Conservation (phyloP, 257 asterid genomes). For the Solanum sitiens region DNA sequence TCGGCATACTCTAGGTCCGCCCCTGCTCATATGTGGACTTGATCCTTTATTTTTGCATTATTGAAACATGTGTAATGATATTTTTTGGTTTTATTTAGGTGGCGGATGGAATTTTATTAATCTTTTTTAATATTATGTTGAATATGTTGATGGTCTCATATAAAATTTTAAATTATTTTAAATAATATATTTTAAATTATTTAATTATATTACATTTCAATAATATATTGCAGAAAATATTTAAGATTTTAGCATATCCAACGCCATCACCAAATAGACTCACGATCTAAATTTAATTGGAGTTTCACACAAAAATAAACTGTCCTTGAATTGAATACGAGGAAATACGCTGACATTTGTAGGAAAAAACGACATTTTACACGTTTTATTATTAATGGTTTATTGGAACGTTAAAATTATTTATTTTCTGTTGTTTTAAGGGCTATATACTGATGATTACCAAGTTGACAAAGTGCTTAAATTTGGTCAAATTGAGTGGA, state of each 20-base stretch:
- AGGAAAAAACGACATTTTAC: background rate
- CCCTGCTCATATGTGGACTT: background rate
- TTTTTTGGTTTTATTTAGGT: too few species aligned
- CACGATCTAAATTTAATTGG: too few species aligned
- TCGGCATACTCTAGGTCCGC: too few species aligned
- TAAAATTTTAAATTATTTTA: background rate
- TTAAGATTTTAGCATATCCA: background rate
- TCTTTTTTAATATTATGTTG: too few species aligned
- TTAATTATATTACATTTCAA: background rate
- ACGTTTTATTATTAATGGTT: background rate
- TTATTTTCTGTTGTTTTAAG: background rate
- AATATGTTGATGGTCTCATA: background rate
- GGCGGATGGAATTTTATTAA: too few species aligned
- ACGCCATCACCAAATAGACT: too few species aligned
- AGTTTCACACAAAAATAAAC: background rate
- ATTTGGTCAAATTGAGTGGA: background rate
- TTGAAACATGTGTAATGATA: background rate
- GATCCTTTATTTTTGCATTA: background rate
- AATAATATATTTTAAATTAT: background rate
- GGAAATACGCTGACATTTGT: background rate
- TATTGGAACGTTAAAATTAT: background rate
- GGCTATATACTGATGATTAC: background rate
- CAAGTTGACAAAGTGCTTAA: background rate
- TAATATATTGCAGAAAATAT: background rate
- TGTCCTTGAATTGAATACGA: background rate